Percentiles rank a stretch among this genome's conserved stretches.
These are phyloP conservation scores for Ploettnerulaceae sp. DNA, from an alignment of 2,329 filamentous ascomycete genomes.

Conservation along the genomic window DNA sequence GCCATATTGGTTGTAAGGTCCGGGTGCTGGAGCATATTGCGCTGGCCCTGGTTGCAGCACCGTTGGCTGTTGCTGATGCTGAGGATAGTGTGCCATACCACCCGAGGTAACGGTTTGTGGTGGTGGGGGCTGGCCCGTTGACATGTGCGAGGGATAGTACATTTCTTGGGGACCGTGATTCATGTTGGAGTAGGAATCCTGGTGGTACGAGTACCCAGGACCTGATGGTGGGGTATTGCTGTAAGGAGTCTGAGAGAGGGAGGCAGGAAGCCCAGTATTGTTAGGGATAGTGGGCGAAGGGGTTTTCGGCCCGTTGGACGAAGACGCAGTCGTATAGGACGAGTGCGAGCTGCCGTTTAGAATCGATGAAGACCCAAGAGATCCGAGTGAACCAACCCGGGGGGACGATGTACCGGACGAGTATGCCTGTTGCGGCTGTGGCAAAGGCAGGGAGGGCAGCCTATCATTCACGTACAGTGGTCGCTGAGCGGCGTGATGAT, in stretches of 20 bases:
- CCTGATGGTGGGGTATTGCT: slow-evolving; percentile 33
- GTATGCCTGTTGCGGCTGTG: slow-evolving; percentile 57
- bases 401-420: slow-evolving; percentile 70
- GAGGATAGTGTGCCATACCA: slow-evolving; percentile 70
- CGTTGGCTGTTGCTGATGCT: slow-evolving; percentile 65
- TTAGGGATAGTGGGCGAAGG: slow-evolving; percentile 65
- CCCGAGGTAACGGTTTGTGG: slow-evolving; percentile 74
- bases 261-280: slow-evolving; percentile 41
- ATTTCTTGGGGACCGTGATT: slow-evolving; percentile 78
- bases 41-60: slow-evolving; percentile 67
- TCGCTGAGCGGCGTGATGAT: slow-evolving; percentile 58
- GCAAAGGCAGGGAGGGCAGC: slow-evolving; percentile 65
- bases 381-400: slow-evolving; percentile 62
- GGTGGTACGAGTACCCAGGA: slow-evolving; percentile 39
- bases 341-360: slow-evolving; percentile 51
- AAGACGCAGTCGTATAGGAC: slow-evolving; percentile 47
- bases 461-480: slow-evolving; percentile 67
- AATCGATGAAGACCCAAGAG: slow-evolving; percentile 56
- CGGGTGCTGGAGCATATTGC: slow-evolving; percentile 57
- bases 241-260: slow-evolving; percentile 35
- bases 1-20: slow-evolving; percentile 62
- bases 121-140: slow-evolving; percentile 67
- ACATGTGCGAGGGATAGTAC: slow-evolving; percentile 80
- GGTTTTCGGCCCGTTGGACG: slow-evolving; percentile 65
- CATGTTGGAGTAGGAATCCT: slow-evolving; percentile 53